phyloP scores from a whole-genome alignment of 1,284 basidiomycete species.

The Sporisorium graminicola region DNA sequence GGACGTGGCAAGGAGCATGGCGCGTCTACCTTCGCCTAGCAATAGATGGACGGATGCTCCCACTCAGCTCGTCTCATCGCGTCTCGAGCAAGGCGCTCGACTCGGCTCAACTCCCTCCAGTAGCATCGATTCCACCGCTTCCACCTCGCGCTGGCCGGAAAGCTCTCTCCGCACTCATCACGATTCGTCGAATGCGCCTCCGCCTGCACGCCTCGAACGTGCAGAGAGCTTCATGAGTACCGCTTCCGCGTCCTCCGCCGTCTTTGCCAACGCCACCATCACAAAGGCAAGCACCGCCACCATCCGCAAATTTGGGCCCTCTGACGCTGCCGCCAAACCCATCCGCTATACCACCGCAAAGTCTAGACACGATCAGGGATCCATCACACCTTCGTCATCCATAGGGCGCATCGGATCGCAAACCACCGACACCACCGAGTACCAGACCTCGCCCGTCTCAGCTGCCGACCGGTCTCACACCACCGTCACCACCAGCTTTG shows the following conservation, averaged over 20 bases:
- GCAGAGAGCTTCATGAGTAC: conserved; percentile 47
- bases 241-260: conserved; percentile 18
- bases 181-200: neutral
- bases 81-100: conserved; percentile 40
- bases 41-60: conserved; percentile 34
- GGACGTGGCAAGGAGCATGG: conserved; percentile 31
- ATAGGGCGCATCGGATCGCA: conserved; percentile 17
- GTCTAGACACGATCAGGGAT: conserved; percentile 14
- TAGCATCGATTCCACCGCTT: conserved; percentile 28
- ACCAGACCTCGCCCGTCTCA: conserved; percentile 18
- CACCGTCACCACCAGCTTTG: conserved; percentile 29
- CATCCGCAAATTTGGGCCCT: conserved; percentile 32
- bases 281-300: conserved; percentile 43
- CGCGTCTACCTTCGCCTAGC: conserved; percentile 9
- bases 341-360: conserved; percentile 27
- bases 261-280: conserved; percentile 37
- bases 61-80: conserved; percentile 37
- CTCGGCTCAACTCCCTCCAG: conserved; percentile 17
- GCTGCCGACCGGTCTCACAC: conserved; percentile 16
- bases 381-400: conserved; percentile 33
- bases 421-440: conserved; percentile 21
- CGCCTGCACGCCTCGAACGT: conserved; percentile 19
- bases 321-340: conserved; percentile 26
- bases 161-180: conserved; percentile 6
- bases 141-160: conserved; percentile 14